Evolutionary conservation across 176 grass and related monocot genomes (phyloP).

Genomic region (Avena sativa): DNA sequence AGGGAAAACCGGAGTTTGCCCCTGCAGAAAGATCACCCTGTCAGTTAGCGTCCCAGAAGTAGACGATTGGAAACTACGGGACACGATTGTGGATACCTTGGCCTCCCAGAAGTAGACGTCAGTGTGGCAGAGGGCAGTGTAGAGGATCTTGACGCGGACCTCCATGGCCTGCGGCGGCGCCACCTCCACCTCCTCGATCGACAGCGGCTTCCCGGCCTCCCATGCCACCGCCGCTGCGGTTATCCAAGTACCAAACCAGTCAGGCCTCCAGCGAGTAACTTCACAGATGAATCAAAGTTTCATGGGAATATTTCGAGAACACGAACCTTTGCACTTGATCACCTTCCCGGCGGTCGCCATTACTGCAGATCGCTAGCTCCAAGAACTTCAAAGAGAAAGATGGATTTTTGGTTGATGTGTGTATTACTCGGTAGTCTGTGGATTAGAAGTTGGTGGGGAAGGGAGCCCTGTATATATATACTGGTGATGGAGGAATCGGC

Average conservation of each 20-base stretch:
- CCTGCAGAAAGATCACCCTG: constrained; percentile 36
- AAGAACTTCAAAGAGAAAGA: neutral
- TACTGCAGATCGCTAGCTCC: neutral
- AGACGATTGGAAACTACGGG: neutral
- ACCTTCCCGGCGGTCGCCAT: constrained; percentile 80
- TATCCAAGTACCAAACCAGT: neutral
- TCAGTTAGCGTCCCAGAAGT: neutral
- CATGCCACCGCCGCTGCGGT: constrained; percentile 82
- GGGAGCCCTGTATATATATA: constrained; percentile 40
- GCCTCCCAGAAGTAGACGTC: constrained; percentile 98
- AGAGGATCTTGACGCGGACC: constrained; percentile 88
- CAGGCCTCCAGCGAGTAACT: neutral
- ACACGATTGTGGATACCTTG: constrained; percentile 51
- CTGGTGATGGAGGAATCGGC: neutral
- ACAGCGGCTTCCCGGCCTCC: constrained; percentile 85
- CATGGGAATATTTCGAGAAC: neutral
- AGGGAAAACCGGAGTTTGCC: constrained; percentile 89
- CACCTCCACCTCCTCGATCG: constrained; percentile 90
- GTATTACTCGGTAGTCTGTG: neutral
- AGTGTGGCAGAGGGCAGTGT: constrained; percentile 82
- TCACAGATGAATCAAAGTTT: neutral
- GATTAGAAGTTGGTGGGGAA: constrained; percentile 21
- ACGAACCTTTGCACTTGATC: constrained; percentile 79
- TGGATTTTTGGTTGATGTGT: neutral
- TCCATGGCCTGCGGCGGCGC: constrained; percentile 89